These are phyloP conservation scores for Kodamaea jinghongensis DNA, from an alignment of 805 yeast genomes.

Conservation along the genomic window DNA sequence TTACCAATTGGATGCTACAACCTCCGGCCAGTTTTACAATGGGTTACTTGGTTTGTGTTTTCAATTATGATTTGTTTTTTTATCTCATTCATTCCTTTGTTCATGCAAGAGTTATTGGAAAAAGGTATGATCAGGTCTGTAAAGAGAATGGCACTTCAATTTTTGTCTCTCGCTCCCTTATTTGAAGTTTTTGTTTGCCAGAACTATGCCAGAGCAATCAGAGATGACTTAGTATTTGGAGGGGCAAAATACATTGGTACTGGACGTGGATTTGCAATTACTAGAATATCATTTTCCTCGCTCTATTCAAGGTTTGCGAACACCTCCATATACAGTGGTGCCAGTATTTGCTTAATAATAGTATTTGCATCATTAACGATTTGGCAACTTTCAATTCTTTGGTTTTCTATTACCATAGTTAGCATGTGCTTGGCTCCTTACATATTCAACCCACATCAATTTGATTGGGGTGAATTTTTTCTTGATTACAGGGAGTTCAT, in stretches of 20 bases:
- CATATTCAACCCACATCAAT: slow-evolving; percentile 54
- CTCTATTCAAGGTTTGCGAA: slow-evolving; percentile 76
- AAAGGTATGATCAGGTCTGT: slow-evolving; percentile 77
- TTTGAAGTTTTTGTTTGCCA: slow-evolving; percentile 96
- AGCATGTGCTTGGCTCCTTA: slow-evolving; percentile 50
- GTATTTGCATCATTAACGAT: slow-evolving; percentile 74
- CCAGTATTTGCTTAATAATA: slow-evolving; percentile 63
- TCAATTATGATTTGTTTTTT: slow-evolving; percentile 92
- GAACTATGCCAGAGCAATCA: slow-evolving; percentile 77
- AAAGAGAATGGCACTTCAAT: slow-evolving; percentile 68
- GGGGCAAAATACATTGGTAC: slow-evolving; percentile 92
- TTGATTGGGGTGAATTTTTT: slow-evolving; percentile 45
- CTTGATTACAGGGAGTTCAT: slow-evolving; percentile 48
- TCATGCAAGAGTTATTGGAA: slow-evolving; percentile 85
- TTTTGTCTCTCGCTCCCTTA: slow-evolving; percentile 79
- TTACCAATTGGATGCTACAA: slow-evolving; percentile 83
- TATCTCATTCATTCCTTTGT: slow-evolving; percentile 83
- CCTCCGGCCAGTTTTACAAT: slow-evolving; percentile 77
- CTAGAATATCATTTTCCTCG: slow-evolving; percentile 67
- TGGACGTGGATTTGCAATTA: slow-evolving; percentile 91
- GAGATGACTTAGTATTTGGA: slow-evolving; percentile 78
- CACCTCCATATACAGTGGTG: slow-evolving; percentile 76
- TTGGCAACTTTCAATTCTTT: slow-evolving; percentile 72
- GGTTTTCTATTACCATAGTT: slow-evolving; percentile 53
- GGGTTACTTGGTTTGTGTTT: slow-evolving; percentile 86